Percentiles rank a stretch among this genome's conserved stretches.
Evolutionary conservation across 1,284 basidiomycete species (phyloP).

Genomic region (Melanopsichium pennsylvanicum): DNA sequence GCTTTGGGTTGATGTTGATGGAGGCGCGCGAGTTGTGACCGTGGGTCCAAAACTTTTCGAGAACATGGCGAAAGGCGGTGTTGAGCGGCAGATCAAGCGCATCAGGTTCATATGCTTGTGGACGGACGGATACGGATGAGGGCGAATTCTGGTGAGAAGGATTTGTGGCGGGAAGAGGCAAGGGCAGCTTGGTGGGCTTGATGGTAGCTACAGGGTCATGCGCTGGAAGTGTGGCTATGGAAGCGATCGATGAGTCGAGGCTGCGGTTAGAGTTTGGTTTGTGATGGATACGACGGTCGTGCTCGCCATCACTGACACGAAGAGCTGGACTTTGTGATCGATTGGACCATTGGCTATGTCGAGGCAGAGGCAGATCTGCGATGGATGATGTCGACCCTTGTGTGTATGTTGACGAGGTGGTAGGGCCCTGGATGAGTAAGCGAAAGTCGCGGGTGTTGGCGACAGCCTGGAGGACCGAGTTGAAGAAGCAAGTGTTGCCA

Average conservation of each 20-base stretch:
- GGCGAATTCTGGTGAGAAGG: background rate
- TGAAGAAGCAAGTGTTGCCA: constrained; percentile 92
- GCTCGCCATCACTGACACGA: constrained; percentile 44
- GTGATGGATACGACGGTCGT: constrained; percentile 37
- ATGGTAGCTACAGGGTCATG: constrained; percentile 35
- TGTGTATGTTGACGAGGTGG: background rate
- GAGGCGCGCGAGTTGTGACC: constrained; percentile 20
- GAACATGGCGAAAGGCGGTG: constrained; percentile 51
- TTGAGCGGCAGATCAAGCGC: constrained; percentile 49
- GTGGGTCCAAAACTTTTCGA: constrained; percentile 54
- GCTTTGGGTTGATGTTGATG: constrained; percentile 63
- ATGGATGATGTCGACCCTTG: constrained; percentile 7
- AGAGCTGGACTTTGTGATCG: constrained; percentile 48
- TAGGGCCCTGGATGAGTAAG: constrained; percentile 69
- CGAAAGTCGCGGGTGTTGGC: constrained; percentile 74
- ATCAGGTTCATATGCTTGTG: constrained; percentile 23
- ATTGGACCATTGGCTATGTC: constrained; percentile 31
- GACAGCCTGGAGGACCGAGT: constrained; percentile 80
- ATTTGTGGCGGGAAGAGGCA: constrained; percentile 1
- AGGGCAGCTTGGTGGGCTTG: constrained; percentile 15
- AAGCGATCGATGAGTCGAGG: constrained; percentile 28
- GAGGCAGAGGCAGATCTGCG: background rate
- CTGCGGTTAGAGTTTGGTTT: constrained; percentile 17
- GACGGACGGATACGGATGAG: background rate
- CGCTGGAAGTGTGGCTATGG: constrained; percentile 18